Percentiles rank a stretch among this genome's conserved stretches.
phyloP scores from a whole-genome alignment of 2,329 filamentous ascomycete genomes.

The Uncinocarpus reesii region DNA sequence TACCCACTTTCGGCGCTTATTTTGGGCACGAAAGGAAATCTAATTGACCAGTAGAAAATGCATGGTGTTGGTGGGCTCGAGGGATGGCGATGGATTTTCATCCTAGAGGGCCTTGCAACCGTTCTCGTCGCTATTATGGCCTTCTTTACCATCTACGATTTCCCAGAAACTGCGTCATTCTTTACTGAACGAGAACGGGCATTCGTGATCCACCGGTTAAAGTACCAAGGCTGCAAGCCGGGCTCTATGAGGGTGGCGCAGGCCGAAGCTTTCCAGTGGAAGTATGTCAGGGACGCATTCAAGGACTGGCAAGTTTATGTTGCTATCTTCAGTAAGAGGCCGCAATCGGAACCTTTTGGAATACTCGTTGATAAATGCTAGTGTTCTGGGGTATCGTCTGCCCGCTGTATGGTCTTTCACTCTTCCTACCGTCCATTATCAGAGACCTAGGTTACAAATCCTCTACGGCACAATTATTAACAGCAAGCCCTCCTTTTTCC shows the following conservation, averaged over 20 bases:
- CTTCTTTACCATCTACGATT: conserved; percentile 40
- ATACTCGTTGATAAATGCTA: conserved; percentile 11
- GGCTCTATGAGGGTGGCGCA: conserved; percentile 22
- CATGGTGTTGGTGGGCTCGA: conserved; percentile 39
- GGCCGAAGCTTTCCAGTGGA: conserved; percentile 28
- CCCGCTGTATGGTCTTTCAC: conserved; percentile 35
- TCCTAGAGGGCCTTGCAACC: conserved; percentile 41
- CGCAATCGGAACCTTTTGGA: conserved; percentile 10
- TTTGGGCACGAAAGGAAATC: conserved; percentile 13
- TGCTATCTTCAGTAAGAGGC: conserved; percentile 29
- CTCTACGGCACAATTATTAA: conserved; percentile 34
- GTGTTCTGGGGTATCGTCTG: conserved; percentile 37
- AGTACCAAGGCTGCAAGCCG: conserved; percentile 26
- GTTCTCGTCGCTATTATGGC: conserved; percentile 35
- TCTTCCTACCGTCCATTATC: conserved; percentile 35
- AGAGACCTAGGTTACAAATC: conserved; percentile 33
- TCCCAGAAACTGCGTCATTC: conserved; percentile 36
- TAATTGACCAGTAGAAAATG: conserved; percentile 32
- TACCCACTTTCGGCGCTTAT: conserved; percentile 15
- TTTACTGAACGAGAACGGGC: conserved; percentile 33
- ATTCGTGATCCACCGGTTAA: conserved; percentile 31
- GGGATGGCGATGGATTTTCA: conserved; percentile 45
- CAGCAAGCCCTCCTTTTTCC: conserved; percentile 19
- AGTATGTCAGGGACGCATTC: conserved; percentile 33
- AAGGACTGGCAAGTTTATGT: conserved; percentile 36